phyloP scores from a whole-genome alignment of 768 basidiomycete genomes.

The Tulasnella sp. region DNA sequence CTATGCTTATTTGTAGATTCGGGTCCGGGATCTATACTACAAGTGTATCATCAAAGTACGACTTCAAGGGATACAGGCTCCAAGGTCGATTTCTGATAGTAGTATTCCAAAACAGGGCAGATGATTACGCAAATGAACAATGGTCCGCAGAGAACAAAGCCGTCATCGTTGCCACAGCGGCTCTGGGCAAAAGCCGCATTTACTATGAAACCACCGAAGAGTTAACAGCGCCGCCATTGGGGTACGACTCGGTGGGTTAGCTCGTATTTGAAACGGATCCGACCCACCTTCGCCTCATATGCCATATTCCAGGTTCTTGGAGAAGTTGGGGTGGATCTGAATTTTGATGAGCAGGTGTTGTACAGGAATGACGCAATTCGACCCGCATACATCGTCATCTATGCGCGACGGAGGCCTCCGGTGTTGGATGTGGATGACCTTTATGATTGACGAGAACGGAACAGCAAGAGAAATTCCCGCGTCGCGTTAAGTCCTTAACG shows the following conservation, averaged over 20 bases:
- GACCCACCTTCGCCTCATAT: too few species aligned
- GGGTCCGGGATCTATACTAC: too few species aligned
- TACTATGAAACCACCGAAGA: background rate
- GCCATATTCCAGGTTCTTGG: background rate
- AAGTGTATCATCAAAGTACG: too few species aligned
- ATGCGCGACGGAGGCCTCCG: background rate
- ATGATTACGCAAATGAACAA: too few species aligned
- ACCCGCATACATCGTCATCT: background rate
- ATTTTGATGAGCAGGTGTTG: background rate
- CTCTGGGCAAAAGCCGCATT: background rate
- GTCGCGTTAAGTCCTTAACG: too few species aligned
- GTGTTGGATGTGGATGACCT: too few species aligned
- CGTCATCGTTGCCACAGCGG: background rate
- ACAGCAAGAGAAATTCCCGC: too few species aligned
- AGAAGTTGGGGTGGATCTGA: background rate
- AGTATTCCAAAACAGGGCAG: too few species aligned
- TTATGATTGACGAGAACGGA: background rate
- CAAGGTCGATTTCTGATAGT: too few species aligned
- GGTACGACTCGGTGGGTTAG: background rate
- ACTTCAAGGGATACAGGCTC: too few species aligned
- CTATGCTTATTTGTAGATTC: too few species aligned
- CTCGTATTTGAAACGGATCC: background rate
- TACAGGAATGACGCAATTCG: conserved; percentile 2
- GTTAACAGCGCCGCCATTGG: background rate
- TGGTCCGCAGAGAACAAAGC: too few species aligned